Evolutionary conservation across 2,329 filamentous ascomycete genomes (phyloP).

Genomic region (Sporothrix inflata): DNA sequence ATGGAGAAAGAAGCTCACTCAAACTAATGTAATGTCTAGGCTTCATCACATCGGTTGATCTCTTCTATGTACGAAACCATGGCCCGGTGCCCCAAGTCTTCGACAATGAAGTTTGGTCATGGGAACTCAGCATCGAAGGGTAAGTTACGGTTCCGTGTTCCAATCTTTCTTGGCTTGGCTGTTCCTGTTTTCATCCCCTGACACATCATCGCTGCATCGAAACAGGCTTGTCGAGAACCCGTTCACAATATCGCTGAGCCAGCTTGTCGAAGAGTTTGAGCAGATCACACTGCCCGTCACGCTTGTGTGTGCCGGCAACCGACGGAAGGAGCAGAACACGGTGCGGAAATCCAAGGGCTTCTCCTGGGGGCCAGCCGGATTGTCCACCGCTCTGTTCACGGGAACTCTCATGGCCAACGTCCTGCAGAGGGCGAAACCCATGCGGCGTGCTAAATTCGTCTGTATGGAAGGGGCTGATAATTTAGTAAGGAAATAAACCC

Average conservation of each 20-base stretch:
- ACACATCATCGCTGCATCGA: background rate
- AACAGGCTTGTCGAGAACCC: slow-evolving; percentile 70
- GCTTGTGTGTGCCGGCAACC: slow-evolving; percentile 88
- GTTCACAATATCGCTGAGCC: slow-evolving; percentile 69
- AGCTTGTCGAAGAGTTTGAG: slow-evolving; percentile 74
- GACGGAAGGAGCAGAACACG: slow-evolving; percentile 89
- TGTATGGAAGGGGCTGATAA: slow-evolving; percentile 89
- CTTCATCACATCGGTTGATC: slow-evolving; percentile 82
- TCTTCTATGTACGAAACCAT: slow-evolving; percentile 93
- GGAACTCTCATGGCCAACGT: slow-evolving; percentile 76
- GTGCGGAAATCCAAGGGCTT: slow-evolving; percentile 92
- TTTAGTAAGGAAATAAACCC: background rate
- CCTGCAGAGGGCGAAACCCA: slow-evolving; percentile 67
- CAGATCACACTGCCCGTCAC: slow-evolving; percentile 86
- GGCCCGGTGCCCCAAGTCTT: slow-evolving; percentile 76
- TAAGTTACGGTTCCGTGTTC: background rate
- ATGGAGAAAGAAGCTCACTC: background rate
- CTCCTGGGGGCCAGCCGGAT: slow-evolving; percentile 85
- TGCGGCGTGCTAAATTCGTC: slow-evolving; percentile 74
- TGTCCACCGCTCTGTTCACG: slow-evolving; percentile 88
- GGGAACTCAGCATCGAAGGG: slow-evolving; percentile 83
- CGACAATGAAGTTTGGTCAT: slow-evolving; percentile 73
- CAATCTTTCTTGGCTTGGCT: background rate
- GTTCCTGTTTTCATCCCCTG: background rate
- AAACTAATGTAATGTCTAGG: slow-evolving; percentile 46